Base-by-base conservation (phyloP, 1,139 yeast species). In the Debaryomyces singareniensis region DNA sequence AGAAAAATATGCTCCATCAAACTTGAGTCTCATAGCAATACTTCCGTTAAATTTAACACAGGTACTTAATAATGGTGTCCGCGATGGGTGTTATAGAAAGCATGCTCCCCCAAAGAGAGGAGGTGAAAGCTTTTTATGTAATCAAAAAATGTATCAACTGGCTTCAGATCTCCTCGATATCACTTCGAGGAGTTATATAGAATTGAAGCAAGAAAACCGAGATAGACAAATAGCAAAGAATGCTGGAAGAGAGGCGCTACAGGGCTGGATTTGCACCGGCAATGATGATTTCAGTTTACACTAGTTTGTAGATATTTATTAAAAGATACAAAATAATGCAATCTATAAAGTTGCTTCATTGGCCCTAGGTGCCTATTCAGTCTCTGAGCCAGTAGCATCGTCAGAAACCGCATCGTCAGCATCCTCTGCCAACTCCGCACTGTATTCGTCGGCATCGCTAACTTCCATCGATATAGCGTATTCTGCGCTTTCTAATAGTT, bases 401-500 rank as follows among this genome's bases (percentile, higher is more conserved):
- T 61, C 72, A 7, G 67, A 60, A n/a, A 54, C 51, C 4, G 47
- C 68, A 20, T 44, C 58, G 15, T 48, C 63, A 2, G 36, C 49
- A 18, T 45, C 53, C 7, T 37, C 51, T 10, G 44, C 55, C 15
- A 47, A 58, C 15, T 34, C 42, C 5, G 42, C 47, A 10, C 33
- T 55, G 31, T 48, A 42, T 30, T 51, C 61, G 16, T 48, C 58
- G 10, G 46, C 51, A n/a, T 48, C 54, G 0, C 58, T 47, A 11
- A 49, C 43, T 38, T 64, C 70, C 62, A 61, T 54, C 2, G 65
- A 51, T 24, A 60, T 56, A 9, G 94, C 93, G 44, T 75, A 78
- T 52, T 85, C 95, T 1, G 96, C 95, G 38, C 87, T 76, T 45
- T 85, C 85, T 42, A 89, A 68, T 27, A 77, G 59, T 39, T 77